Base-by-base conservation (phyloP, 2,329 filamentous ascomycete species). In the Cytospora leucostoma region DNA sequence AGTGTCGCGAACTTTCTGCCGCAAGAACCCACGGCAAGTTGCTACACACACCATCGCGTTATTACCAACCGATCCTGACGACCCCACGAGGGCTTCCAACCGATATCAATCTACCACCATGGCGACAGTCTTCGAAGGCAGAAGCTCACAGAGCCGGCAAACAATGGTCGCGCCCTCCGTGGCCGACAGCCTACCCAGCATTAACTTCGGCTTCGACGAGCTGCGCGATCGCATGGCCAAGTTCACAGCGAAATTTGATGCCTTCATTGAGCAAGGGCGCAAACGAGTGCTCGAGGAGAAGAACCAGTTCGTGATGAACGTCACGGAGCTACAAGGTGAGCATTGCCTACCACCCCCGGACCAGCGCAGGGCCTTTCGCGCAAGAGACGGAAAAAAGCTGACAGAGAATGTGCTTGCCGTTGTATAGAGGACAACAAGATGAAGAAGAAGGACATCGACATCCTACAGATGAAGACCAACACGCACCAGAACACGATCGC, bases 171-270 rank as follows among this genome's bases (percentile, higher is more conserved):
- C 86, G 49, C 84, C 87, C 15, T 90, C 88, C 7, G 86, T 91
- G 79, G 89, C 88, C 50, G 90, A 93, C 74, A 86, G 87, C 56
- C 86, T 99, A 10, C 95, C 95, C 40, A 91, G 84, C 74, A 91
- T 96, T 76, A 93, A 97, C 77, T 98, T 99, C 75, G 93, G 93
- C 64, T 98, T 98, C 76, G 93, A 98, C 71, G 92, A 97, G 70
- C 79, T 99, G 73, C 93, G 94, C 77, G 92, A 94, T 72, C 91
- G 93, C 77, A 98, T 99, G 95, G 85, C 89, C 60, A 92, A 91
- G 67, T 99, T 99, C 75, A 97, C 91, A 0, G 84, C 87, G 10
- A 90, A 87, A 70, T 99, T 99, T 71, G 95, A 99, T 74, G 88
- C 88, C 0, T 98, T 97, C 70, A 97, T 99, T 67, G 94, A 97